phyloP scores from a whole-genome alignment of 192 early-diverging fungal species.

The Backusella mclennaniae region DNA sequence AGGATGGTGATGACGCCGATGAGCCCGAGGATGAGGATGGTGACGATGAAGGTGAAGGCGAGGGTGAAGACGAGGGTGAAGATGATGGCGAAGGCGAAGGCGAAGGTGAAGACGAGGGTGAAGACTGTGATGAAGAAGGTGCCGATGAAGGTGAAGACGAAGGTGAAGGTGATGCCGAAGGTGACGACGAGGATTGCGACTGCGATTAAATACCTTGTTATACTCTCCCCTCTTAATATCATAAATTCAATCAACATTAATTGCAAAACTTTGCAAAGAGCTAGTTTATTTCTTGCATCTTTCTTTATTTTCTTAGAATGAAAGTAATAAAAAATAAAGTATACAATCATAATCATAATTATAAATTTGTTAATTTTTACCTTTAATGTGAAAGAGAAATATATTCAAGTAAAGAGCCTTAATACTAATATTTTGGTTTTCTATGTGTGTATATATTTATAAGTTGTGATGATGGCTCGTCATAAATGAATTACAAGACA shows the following conservation, averaged over 20 bases:
- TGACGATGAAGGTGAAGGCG: background rate
- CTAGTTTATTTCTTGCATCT: slow-evolving; percentile 2
- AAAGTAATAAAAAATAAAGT: background rate
- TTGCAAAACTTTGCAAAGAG: slow-evolving; percentile 6
- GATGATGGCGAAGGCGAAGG: background rate
- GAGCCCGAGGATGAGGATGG: background rate
- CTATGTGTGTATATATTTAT: too few relatives aligned
- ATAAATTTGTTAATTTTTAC: too few relatives aligned
- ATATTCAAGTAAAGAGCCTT: too few relatives aligned
- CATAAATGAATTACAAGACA: too few relatives aligned
- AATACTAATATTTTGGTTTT: too few relatives aligned
- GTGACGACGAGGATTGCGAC: background rate
- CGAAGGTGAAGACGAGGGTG: background rate
- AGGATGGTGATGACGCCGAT: background rate
- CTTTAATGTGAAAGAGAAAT: too few relatives aligned
- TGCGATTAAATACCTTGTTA: background rate
- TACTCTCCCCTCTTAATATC: background rate
- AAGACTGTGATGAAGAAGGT: background rate
- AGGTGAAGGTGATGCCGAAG: background rate
- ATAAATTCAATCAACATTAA: background rate
- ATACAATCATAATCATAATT: background rate
- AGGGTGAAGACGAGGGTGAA: background rate
- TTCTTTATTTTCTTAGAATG: slow-evolving; percentile 8
- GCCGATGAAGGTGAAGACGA: background rate
- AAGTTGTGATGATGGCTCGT: too few relatives aligned